Base-by-base conservation (phyloP, 129 eudicot species). In the Flaveria sonorensis region DNA sequence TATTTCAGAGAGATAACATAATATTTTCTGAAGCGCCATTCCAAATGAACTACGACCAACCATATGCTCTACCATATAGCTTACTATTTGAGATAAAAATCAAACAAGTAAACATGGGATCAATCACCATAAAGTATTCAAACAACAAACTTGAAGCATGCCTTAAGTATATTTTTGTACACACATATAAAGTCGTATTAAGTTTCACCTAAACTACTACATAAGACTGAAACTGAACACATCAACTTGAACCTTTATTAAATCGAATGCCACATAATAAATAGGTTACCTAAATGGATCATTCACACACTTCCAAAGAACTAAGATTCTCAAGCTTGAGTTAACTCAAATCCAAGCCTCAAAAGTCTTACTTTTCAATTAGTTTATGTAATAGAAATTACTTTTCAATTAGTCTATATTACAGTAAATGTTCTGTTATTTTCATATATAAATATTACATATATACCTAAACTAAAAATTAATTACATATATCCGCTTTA, bases 1-100 rank as follows among this genome's bases (percentile, higher is more conserved):
- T 20, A 16, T 19, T 5, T 77, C n/a, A 26, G 20, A 67, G 26
- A 0, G 26, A 28, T 19, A 36, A 40, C 26, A 8, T 52, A 20
- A 50, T 62, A 26, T 74, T 77, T 85, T 96, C 87, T 92, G 96
- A 79, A 92, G 89, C 6, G 87, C 96, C 6, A 92, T 91, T 83
- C 92, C 96, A 80, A 92, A 92, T 59, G 96, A 92, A 64, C 97
- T 96, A 21, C 87, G 92, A 15, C 96, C 96, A 36, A 92, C 97
- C 61, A 85, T 83, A 45, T 92, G 90, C 83, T 92, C 96, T 18
- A 96, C 92, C 97, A 92, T 89, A 77, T 92, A 89, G 68, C 96
- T 87, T 62, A 89, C 85, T 21, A 90, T 92, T 96, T 92, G 85
- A 66, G 55, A 64, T 63, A 18, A 53, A 21, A 53, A 21, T 50